phyloP scores from a whole-genome alignment of 257 asterid species.

The Solanum sejunctum region DNA sequence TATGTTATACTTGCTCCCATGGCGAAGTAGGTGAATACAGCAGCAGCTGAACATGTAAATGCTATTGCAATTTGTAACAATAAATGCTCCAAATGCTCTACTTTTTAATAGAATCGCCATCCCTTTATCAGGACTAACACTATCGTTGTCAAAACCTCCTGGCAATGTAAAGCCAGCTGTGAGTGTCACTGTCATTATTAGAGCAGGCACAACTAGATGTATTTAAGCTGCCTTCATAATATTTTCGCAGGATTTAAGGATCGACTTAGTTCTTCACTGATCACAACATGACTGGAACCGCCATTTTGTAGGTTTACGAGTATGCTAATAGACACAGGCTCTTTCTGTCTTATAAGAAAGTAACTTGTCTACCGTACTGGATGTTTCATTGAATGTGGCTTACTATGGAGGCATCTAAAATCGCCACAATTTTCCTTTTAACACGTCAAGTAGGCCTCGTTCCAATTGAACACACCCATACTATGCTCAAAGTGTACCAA shows the following conservation, averaged over 20 bases:
- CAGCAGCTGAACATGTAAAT: background rate
- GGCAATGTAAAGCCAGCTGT: background rate
- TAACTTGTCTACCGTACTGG: background rate
- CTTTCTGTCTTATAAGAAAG: background rate
- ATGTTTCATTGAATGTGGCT: background rate
- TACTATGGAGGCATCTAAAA: background rate
- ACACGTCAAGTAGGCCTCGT: background rate
- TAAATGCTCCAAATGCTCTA: slow-evolving; percentile 1
- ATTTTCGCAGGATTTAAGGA: background rate
- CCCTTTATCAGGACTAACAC: background rate
- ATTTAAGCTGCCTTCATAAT: background rate
- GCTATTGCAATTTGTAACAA: slow-evolving; percentile 4
- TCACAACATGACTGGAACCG: background rate
- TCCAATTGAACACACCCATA: background rate
- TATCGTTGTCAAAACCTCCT: background rate
- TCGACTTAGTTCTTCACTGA: no score
- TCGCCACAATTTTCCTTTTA: background rate
- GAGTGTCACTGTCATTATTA: background rate
- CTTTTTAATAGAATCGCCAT: background rate
- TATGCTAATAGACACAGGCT: background rate
- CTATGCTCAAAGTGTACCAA: background rate
- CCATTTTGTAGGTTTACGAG: background rate
- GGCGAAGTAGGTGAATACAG: background rate
- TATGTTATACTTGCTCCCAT: background rate
- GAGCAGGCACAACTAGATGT: background rate